These are phyloP conservation scores for Penicillium coffeae DNA, from an alignment of 495 filamentous ascomycete genomes.

Conservation along the genomic window DNA sequence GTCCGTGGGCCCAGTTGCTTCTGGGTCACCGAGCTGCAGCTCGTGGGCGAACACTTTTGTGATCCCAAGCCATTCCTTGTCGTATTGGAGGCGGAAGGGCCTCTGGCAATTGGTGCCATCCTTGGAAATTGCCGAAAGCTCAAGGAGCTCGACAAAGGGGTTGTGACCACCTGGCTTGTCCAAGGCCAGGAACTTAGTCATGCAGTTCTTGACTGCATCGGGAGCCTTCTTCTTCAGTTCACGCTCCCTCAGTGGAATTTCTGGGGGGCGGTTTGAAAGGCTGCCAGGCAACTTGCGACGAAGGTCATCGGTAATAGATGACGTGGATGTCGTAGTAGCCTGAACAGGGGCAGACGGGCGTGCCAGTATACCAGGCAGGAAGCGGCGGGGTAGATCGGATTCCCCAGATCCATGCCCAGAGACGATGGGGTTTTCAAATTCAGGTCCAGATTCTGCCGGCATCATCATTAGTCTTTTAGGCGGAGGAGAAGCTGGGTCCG, in stretches of 20 bases:
- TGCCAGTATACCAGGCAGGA: no score
- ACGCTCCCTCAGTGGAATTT: constrained; percentile 14
- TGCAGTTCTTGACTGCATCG: constrained; percentile 61
- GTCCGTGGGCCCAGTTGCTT: constrained; percentile 43
- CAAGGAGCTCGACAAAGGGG: constrained; percentile 71
- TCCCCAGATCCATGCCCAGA: no score
- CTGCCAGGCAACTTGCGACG: constrained; percentile 1
- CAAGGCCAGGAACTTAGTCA: constrained; percentile 81
- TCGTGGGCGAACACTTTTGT: constrained; percentile 69
- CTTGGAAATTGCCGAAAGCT: constrained; percentile 46
- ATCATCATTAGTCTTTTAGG: neutral
- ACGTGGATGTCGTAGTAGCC: no score
- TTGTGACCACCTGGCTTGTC: constrained; percentile 77
- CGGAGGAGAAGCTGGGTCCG: constrained; percentile 13
- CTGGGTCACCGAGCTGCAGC: constrained; percentile 55
- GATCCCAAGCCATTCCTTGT: constrained; percentile 93
- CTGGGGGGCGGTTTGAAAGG: constrained; percentile 46
- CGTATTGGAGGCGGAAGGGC: constrained; percentile 63
- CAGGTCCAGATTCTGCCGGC: neutral
- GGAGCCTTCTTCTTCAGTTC: constrained; percentile 40
- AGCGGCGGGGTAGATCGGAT: no score
- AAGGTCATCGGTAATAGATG: neutral
- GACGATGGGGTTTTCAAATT: no score
- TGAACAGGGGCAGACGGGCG: no score
- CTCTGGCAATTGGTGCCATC: constrained; percentile 16